Conservation (phyloP, 2,329 filamentous ascomycete genomes). For the Polytolypa hystricis region DNA sequence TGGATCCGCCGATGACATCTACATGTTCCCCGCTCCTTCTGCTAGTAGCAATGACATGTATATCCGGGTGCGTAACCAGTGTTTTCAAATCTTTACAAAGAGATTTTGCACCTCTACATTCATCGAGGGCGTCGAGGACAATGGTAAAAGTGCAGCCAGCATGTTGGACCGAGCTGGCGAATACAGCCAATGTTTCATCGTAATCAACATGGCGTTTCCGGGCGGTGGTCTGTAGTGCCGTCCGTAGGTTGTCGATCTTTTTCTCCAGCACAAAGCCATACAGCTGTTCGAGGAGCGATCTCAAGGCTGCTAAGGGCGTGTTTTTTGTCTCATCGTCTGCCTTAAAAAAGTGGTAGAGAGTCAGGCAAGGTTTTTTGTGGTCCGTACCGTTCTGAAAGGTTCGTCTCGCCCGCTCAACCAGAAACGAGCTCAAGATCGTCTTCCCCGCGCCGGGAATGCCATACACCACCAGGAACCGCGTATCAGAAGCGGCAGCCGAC, state of each 20-base stretch:
- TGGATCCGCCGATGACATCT: conserved; percentile 1
- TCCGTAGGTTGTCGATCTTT: conserved; percentile 1
- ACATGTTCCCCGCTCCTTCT: conserved; percentile 3
- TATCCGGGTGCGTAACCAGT: not conserved
- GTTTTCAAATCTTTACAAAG: conserved; percentile 4
- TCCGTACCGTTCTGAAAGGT: conserved; percentile 2
- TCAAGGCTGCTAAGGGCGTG: conserved; percentile 1
- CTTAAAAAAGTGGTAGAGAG: conserved; percentile 7
- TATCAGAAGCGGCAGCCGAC: not conserved
- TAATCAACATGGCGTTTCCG: conserved; percentile 4
- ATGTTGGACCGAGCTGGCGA: conserved; percentile 1
- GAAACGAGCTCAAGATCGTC: conserved; percentile 6
- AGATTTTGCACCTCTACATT: conserved; percentile 4
- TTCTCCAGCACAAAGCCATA: conserved; percentile 4
- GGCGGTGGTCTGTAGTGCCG: not conserved
- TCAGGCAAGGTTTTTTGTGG: conserved; percentile 1
- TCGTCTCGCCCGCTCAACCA: conserved; percentile 1
- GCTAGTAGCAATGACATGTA: conserved; percentile 4
- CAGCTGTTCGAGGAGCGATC: conserved; percentile 5
- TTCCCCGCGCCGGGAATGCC: conserved; percentile 4
- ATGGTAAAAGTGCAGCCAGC: conserved; percentile 3
- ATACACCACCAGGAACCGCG: conserved; percentile 4
- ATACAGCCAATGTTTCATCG: conserved; percentile 3
- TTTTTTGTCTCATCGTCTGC: conserved; percentile 6
- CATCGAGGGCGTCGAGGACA: conserved; percentile 6